Evolutionary conservation across 257 asterid genomes (phyloP), one percentile per base, ranked within the genome.

Genomic region (Solanum dulcamara): DNA sequence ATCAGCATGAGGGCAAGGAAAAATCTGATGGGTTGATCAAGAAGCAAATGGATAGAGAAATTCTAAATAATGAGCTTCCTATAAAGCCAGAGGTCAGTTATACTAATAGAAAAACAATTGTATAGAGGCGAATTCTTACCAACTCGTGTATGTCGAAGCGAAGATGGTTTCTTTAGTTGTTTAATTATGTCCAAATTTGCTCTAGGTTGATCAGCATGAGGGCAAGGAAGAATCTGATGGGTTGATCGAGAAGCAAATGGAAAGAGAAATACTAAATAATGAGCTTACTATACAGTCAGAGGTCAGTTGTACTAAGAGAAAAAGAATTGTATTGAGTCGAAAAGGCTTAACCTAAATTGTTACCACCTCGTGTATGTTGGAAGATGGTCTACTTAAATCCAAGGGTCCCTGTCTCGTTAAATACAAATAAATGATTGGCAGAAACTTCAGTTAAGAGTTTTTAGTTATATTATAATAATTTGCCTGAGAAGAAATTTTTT

Each of bases 1-100:
- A 86, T 66, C 87, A 90, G 92, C 89, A 81, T 55, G 86, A 86
- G 64, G 88, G 33, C 80, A 79, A 79, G 11, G 84, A 84, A 44
- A 62, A 81, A 57, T 35, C 89, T 26, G 79, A 80, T 83, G 30
- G 84, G 18, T 8, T 66, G 12, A 84, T 70, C 77, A 46, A 51
- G 81, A 85, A 84, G 87, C 88, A 85, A 70, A 74, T 46, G 75
- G 80, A 44, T 81, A 86, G 81, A 84, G 91, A 85, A 84, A 89
- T 83, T 85, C 84, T 89, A 84, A 81, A 84, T 85, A 85, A 82
- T 59, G 96, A 87, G n/a, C n/a, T n/a, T 53, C 68, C 86, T 71
- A 40, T 88, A 85, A 86, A 88, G 62, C 38, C 50, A 38, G 92
- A 92, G 97, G 99, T 94, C 86, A 86, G 83, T 91, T 79, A 62